Percentiles rank a stretch among this genome's conserved stretches.
Conservation (phyloP, 2,329 filamentous ascomycete species). For the Aspergillus jensenii region DNA sequence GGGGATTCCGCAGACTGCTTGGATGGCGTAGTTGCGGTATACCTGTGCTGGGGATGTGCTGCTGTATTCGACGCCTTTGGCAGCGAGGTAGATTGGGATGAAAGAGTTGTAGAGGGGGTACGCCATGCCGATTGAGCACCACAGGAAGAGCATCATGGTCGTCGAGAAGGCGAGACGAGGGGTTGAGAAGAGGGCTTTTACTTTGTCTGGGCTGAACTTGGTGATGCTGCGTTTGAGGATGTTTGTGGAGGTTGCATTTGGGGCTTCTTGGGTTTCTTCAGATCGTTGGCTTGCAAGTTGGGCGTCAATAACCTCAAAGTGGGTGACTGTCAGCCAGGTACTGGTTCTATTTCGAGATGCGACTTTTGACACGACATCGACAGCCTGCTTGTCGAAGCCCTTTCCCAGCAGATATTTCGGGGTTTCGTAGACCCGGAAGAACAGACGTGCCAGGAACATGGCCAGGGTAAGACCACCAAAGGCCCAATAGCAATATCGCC, state of each 20-base stretch:
- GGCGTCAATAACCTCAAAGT: slow-evolving; percentile 17
- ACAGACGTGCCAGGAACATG: slow-evolving; percentile 20
- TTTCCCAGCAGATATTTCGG: slow-evolving; percentile 19
- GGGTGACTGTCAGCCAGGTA: slow-evolving; percentile 20
- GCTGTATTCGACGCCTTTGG: slow-evolving; percentile 59
- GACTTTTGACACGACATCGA: slow-evolving; percentile 21
- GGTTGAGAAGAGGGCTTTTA: background rate
- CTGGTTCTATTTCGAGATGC: slow-evolving; percentile 14
- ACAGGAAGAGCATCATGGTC: slow-evolving; percentile 34
- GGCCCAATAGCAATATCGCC: slow-evolving; percentile 25
- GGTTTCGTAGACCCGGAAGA: slow-evolving; percentile 18
- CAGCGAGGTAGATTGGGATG: slow-evolving; percentile 62
- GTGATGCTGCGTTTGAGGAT: no score
- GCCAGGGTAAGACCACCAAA: slow-evolving; percentile 23
- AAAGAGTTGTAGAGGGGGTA: slow-evolving; percentile 75
- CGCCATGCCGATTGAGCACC: slow-evolving; percentile 47
- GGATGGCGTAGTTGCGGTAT: slow-evolving; percentile 73
- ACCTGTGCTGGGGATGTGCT: slow-evolving; percentile 55
- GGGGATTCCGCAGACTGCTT: slow-evolving; percentile 66
- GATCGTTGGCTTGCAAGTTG: no score
- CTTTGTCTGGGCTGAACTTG: no score
- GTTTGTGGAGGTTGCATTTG: no score
- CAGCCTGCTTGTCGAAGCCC: slow-evolving; percentile 18
- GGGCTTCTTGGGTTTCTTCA: no score
- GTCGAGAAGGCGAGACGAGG: background rate